Base-by-base conservation (phyloP, 1,284 basidiomycete genomes). In the Phlebopus sp. region DNA sequence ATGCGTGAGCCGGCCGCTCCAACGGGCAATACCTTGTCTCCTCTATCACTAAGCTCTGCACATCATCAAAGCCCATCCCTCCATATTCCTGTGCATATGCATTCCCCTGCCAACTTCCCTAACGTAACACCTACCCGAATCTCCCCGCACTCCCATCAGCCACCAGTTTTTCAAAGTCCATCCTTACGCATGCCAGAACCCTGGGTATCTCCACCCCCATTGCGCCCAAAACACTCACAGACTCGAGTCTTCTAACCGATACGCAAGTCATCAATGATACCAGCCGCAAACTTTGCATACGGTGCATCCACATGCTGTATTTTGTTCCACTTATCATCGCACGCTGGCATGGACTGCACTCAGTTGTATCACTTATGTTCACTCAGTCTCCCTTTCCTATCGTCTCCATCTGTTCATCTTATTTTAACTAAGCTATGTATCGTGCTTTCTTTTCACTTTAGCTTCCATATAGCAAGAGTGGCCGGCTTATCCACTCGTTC, bases 101-200 rank as follows among this genome's bases (percentile, higher is more conserved):
- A 47, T 5, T 39, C 51, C 4, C 14, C 39, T 13, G 21, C 43
- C 3, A 4, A 38, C 3, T 39, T 49, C 14, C 41, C 49, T 7
- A 57, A 60, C 17, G 38, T 30, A 13, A 29, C 50, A 0, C 7
- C 35, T 6, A n/a, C 40, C 21, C 43, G 38, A 1, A 43, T 30
- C 2, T 42, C 1, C 17, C 37, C 52, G 2, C 19, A 14, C 3
- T n/a, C 42, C 8, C 51, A 42, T 18, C 21, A 27, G 15, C 21
- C 50, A 14, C 61, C 53, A 14, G 53, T 58, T 3, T 43, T 42
- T 17, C 43, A 34, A 10, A 64, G 44, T 32, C 50, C 62, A 6
- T 43, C 32, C 2, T 3, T 61, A 2, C 2, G 46, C 13, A 61
- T 63, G 62, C 56, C 62, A 0, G 60, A 64, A 37, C 60, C 60